Evolutionary conservation across 2,329 filamentous ascomycete species (phyloP).

Genomic region (Colletotrichum sp.): DNA sequence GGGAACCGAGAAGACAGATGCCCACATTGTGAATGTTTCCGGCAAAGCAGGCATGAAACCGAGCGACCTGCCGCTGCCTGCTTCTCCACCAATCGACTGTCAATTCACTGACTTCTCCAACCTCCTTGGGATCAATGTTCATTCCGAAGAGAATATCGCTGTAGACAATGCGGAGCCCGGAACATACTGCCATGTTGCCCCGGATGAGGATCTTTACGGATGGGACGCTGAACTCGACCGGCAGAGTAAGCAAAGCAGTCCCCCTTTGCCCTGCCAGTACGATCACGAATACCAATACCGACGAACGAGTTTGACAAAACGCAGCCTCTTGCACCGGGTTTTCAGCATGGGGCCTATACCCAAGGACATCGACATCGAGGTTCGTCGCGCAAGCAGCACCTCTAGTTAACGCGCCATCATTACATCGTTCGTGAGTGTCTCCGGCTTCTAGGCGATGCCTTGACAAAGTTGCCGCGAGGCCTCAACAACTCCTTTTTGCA

Average conservation of each 20-base stretch:
- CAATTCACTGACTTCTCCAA: constrained; percentile 42
- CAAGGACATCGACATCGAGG: constrained; percentile 4
- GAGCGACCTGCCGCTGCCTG: neutral
- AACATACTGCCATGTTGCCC: constrained; percentile 28
- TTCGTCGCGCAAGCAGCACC: constrained; percentile 17
- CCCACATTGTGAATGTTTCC: neutral
- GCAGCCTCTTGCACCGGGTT: constrained; percentile 44
- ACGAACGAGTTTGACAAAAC: constrained; percentile 31
- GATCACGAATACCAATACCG: constrained; percentile 29
- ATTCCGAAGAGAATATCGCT: constrained; percentile 28
- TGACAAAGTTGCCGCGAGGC: neutral
- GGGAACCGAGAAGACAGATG: neutral
- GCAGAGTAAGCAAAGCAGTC: constrained; percentile 17
- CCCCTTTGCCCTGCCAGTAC: neutral
- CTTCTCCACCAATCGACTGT: neutral
- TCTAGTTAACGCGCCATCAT: neutral
- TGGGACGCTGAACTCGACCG: constrained; percentile 57
- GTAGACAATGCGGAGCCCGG: constrained; percentile 33
- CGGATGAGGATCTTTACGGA: constrained; percentile 52
- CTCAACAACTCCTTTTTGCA: neutral
- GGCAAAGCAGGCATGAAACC: neutral
- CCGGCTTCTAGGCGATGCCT: neutral
- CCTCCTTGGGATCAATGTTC: constrained; percentile 37
- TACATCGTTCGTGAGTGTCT: neutral
- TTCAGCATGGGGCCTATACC: constrained; percentile 32